Evolutionary conservation across 73 alveolate species (phyloP), one percentile per base, ranked within the genome.

Genomic region (Uronychia setigera): DNA sequence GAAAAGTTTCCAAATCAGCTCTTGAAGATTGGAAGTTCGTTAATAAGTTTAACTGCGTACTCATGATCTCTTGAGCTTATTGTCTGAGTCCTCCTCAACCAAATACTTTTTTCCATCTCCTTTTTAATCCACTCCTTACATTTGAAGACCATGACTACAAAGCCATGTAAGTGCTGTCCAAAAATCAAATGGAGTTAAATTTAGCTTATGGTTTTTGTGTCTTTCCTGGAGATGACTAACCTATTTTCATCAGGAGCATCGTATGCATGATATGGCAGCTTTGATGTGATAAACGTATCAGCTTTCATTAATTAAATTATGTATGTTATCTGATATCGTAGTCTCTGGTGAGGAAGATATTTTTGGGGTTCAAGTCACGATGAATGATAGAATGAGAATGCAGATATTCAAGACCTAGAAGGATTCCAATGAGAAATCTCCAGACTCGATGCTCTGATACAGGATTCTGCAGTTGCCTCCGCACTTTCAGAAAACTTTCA

Each of bases 341-440:
- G 27, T 81, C 94, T 35, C 84, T 86, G 0, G 84, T 74, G 58
- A 93, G 80, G 82, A 93, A 93, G 31, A 93, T 57, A 81, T 93
- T 93, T 27, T 83, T 58, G 75, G 93, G 67, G 60, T 93, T 93
- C 35, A 97, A 59, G 84, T 97, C 99, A 80, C 99, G 58, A 94
- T 97, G 99, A 14, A 97, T 87, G 28, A 97, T 95, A 46, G 91
- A 94, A n/a, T 83, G 78, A 85, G 86, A 85, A 92, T 81, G 93
- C 28, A 82, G 59, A 33, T 82, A 35, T 26, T 82, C 58, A 1
- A 82, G 29, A 26, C 89, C 89, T 9, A 60, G 59, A 30, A 80
- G 74, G 27, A 74, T 74, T 33, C 74, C 67, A 19, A 82, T 82
- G 77, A 74, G 34, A 34, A 74, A 85, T 82, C 92, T 93, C 98